Evolutionary conservation across 2,329 filamentous ascomycete species (phyloP), one percentile per base, ranked within the genome.

Genomic region (Nigrospora osmanthi): DNA sequence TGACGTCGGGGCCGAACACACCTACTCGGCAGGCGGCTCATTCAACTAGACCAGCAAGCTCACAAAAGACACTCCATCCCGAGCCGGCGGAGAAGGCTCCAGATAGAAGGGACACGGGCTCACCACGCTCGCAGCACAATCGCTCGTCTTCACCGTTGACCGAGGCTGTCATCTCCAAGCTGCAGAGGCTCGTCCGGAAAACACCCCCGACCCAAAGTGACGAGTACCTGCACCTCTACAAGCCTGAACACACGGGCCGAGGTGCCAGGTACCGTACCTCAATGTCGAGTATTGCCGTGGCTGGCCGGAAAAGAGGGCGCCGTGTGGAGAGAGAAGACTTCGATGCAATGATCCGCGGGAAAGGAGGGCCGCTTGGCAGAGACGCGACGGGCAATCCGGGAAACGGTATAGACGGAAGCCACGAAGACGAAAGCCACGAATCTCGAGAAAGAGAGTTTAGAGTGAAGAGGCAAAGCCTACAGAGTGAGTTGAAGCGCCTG

Each of bases 201-300:
- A 56, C 52, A 17, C 55, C 58, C 31, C 55, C 55, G 2, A 52
- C 56, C 15, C 53, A 56, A 47, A 54, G 51, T 6, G 42, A 47
- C 13, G 57, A 60, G 46, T 56, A 53, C 23, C 38, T 58, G 4
- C 49, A 55, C n/a, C 35, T 49, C 10, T 58, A 58, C 45, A 30
- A 44, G 15, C 43, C 50, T 6, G 17, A 35, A 15, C 35, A 37
- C 28, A 30, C 39, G 3, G 23, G 19, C 7, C 37, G 11, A n/a
- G 34, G 17, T 5, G n/a, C 12, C 28, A 45, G 11, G n/a, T 14
- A 17, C 11, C 28, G n/a, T 11, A 35, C 19, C 15, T 17, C n/a
- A 3, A 48, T 39, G 37, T 23, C 47, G 12, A 48, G 49, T 40
- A 42, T 46, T 31, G 48, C 45, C 32, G 50, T 53, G 4, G 44